These are phyloP conservation scores for Podospora conica DNA, from an alignment of 495 filamentous ascomycete species.

Conservation along the genomic window DNA sequence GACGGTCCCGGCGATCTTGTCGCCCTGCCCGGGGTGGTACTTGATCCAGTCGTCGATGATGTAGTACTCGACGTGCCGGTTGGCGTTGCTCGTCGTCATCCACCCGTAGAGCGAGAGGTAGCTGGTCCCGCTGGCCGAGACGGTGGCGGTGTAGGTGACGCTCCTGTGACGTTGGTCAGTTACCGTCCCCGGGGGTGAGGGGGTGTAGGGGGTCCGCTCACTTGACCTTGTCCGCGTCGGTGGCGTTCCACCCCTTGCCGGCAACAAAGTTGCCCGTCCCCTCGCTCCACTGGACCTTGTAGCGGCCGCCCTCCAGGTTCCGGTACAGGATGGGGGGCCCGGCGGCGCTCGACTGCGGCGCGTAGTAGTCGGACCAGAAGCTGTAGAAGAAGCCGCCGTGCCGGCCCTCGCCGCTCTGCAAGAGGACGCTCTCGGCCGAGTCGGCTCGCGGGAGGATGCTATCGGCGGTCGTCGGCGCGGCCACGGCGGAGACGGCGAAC, in stretches of 20 bases:
- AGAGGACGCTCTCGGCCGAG: neutral
- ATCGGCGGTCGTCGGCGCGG: neutral
- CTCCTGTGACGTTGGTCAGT: neutral
- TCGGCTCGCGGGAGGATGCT: neutral
- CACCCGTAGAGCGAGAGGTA: constrained; percentile 3
- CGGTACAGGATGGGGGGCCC: neutral
- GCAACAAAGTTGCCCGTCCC: constrained; percentile 4
- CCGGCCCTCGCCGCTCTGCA: neutral
- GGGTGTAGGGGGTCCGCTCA: neutral
- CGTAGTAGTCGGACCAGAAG: neutral
- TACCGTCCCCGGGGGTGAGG: neutral
- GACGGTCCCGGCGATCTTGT: neutral
- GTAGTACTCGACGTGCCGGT: constrained; percentile 1
- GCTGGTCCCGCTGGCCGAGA: neutral
- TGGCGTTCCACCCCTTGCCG: constrained; percentile 5
- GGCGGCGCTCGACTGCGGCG: neutral
- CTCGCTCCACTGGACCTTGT: neutral
- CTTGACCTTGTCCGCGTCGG: neutral
- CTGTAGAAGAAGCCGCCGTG: constrained; percentile 6
- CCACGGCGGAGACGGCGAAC: neutral
- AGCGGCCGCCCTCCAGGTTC: neutral
- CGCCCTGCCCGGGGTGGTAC: neutral
- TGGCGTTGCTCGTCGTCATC: neutral
- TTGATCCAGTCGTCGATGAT: constrained; percentile 1
- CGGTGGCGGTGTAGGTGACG: neutral